phyloP scores from a whole-genome alignment of 1,284 basidiomycete species.

The Trichosporon asahii region DNA sequence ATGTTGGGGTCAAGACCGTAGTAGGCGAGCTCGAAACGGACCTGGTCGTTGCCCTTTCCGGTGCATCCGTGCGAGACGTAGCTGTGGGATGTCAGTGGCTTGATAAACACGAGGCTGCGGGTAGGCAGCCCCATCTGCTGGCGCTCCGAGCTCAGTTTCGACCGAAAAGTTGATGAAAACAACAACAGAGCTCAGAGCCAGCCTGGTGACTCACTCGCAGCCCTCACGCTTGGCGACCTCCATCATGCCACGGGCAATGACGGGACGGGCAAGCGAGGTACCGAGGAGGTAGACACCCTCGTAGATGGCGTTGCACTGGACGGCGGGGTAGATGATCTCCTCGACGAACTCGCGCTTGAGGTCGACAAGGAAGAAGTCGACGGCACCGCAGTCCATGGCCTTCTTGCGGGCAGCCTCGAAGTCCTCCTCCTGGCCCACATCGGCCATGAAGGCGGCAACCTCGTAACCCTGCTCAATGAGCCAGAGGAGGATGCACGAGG shows the following conservation, averaged over 20 bases:
- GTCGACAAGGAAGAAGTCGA: slow-evolving; percentile 93
- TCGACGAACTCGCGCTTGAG: slow-evolving; percentile 93
- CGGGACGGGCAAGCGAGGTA: slow-evolving; percentile 94
- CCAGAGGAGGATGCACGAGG: slow-evolving; percentile 74
- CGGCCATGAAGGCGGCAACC: slow-evolving; percentile 97
- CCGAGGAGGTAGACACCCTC: slow-evolving; percentile 98
- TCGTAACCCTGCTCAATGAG: slow-evolving; percentile 76
- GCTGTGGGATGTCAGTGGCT: slow-evolving; percentile 52
- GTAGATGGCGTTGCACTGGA: slow-evolving; percentile 99
- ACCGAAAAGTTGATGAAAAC: background rate
- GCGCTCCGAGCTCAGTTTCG: background rate
- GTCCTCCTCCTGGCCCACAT: slow-evolving; percentile 99
- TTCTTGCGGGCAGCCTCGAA: slow-evolving; percentile 90
- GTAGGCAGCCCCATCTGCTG: background rate
- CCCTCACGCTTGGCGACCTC: slow-evolving; percentile 82
- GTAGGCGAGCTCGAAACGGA: slow-evolving; percentile 98
- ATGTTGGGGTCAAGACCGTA: slow-evolving; percentile 98
- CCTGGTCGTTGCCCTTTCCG: slow-evolving; percentile 99
- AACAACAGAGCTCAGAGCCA: background rate
- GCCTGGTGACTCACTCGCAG: slow-evolving; percentile 68
- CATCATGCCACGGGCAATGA: slow-evolving; percentile 99
- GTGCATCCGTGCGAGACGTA: slow-evolving; percentile 98
- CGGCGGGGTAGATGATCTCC: slow-evolving; percentile 94
- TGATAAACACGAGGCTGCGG: background rate
- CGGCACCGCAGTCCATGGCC: slow-evolving; percentile 86